Base-by-base conservation (phyloP, 768 basidiomycete species). In the Pulveroboletus sp. region DNA sequence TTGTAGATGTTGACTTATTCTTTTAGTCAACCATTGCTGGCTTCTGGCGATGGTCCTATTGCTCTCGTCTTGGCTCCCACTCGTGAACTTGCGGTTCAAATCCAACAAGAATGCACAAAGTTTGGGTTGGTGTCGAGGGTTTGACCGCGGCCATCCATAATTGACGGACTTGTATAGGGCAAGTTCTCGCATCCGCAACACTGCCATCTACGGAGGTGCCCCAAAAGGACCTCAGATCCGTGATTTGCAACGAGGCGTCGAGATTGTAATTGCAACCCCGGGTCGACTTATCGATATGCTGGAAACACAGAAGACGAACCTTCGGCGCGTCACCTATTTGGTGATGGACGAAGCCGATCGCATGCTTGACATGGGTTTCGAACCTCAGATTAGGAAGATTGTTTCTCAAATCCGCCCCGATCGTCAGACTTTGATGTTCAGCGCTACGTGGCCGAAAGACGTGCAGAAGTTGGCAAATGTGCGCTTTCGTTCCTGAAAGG, bases 291-390 rank as follows among this genome's bases (percentile, higher is more conserved):
- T 99, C 59, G 96, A 99, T 67, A 98, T 99, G 96, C 81, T 99
- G 23, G 96, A 99, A 74, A 82, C 81, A 1, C 85, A 89, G 65
- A 96, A 96, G 74, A 98, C 94, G 19, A 98, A 98, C 70, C 80
- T 99, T 45, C 89, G 89, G 49, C 86, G 96, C 35, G 79, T 99
- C 49, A 99, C 96, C 19, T 99, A 98, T 71, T 80, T 99, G 34
- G 96, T 99, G 65, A 90, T 99, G 85, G 96, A 99, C 64, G 96
- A 99, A 71, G 96, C 96, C 38, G 96, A 99, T 75, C 91, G 96
- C 64, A 99, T 99, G 96, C 80, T 99, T 56, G 96, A 99, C 76
- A 99, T 99, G 96, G 96, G 96, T 78, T 99, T 99, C 74, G 96
- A 99, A 73, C 96, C 96, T 45, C 96, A 99, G 69, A 98, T 99